Percentiles rank a stretch among this genome's conserved stretches.
phyloP scores from a whole-genome alignment of 2,329 filamentous ascomycete species.

The Davidsoniella eucalypti region DNA sequence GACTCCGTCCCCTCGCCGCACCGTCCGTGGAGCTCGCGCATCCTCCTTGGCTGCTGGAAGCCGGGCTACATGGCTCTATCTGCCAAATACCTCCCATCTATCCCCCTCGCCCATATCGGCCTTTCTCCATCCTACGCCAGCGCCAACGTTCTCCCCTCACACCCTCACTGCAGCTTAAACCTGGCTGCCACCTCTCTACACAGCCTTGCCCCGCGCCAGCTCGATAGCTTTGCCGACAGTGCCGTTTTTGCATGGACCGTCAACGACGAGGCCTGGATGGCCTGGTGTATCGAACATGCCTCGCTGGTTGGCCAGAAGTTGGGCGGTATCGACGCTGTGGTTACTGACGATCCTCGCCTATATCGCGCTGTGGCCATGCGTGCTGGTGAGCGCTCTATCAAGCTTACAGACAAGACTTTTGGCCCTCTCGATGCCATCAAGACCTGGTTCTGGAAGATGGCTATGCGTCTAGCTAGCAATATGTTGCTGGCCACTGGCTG shows the following conservation, averaged over 20 bases:
- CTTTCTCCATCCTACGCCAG: conserved; percentile 50
- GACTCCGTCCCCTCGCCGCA: conserved; percentile 29
- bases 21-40: conserved; percentile 51
- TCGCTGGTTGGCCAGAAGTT: conserved; percentile 16
- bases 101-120: conserved; percentile 51
- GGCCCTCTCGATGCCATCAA: conserved; percentile 1
- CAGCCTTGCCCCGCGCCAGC: conserved; percentile 36
- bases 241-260: conserved; percentile 73
- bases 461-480: conserved; percentile 1
- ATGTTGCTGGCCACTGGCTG: conserved; percentile 8
- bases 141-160: conserved; percentile 46
- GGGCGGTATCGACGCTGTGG: conserved; percentile 52
- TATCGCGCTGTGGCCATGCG: conserved; percentile 38
- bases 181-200: conserved; percentile 44
- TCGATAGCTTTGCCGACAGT: conserved; percentile 34
- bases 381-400: background rate
- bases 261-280: conserved; percentile 64
- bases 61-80: conserved; percentile 52
- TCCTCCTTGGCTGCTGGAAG: conserved; percentile 75
- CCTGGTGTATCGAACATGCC: conserved; percentile 46
- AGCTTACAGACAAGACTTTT: background rate
- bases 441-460: conserved; percentile 2
- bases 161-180: conserved; percentile 61
- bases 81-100: conserved; percentile 43
- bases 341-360: conserved; percentile 65